These are phyloP conservation scores for Pseudofabraea citricarpa DNA, from an alignment of 2,329 filamentous ascomycete genomes.

Conservation along the genomic window DNA sequence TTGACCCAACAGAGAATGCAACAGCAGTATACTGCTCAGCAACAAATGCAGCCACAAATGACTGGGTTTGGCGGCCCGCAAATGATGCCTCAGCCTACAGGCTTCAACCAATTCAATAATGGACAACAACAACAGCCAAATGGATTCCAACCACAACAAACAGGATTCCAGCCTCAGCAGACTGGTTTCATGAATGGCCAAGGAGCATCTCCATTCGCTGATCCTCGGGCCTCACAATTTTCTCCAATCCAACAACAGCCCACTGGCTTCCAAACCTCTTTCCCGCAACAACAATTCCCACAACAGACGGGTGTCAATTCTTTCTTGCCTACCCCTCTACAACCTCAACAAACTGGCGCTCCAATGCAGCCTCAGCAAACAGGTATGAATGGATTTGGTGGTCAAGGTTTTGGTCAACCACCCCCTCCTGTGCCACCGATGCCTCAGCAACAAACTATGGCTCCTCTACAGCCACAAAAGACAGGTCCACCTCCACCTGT, in stretches of 20 bases:
- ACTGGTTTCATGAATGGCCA: conserved; percentile 37
- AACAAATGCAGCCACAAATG: conserved; percentile 53
- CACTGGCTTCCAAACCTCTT: conserved; percentile 41
- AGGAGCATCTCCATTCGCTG: conserved; percentile 44
- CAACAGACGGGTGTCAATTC: conserved; percentile 45
- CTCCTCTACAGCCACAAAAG: conserved; percentile 69
- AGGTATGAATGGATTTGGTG: conserved; percentile 44
- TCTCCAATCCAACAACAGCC: conserved; percentile 45
- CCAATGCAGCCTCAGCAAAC: conserved; percentile 44
- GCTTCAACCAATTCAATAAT: conserved; percentile 30
- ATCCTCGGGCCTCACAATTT: conserved; percentile 50
- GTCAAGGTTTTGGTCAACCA: conserved; percentile 24
- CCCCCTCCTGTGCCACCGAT: conserved; percentile 43
- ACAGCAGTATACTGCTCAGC: conserved; percentile 47
- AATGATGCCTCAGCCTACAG: conserved; percentile 37
- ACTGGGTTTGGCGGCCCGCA: conserved; percentile 52
- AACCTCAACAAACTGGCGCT: conserved; percentile 55
- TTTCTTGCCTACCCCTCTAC: conserved; percentile 53
- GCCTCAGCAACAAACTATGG: conserved; percentile 50
- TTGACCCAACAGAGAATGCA: conserved; percentile 63
- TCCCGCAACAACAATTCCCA: conserved; percentile 31
- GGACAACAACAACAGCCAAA: conserved; percentile 24
- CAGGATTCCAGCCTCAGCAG: conserved; percentile 33
- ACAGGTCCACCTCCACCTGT: conserved; percentile 85
- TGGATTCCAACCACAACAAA: conserved; percentile 34